Evolutionary conservation across 495 filamentous ascomycete genomes (phyloP), one percentile per base, ranked within the genome.

Genomic region (Hypoxylon lienhwacheense): DNA sequence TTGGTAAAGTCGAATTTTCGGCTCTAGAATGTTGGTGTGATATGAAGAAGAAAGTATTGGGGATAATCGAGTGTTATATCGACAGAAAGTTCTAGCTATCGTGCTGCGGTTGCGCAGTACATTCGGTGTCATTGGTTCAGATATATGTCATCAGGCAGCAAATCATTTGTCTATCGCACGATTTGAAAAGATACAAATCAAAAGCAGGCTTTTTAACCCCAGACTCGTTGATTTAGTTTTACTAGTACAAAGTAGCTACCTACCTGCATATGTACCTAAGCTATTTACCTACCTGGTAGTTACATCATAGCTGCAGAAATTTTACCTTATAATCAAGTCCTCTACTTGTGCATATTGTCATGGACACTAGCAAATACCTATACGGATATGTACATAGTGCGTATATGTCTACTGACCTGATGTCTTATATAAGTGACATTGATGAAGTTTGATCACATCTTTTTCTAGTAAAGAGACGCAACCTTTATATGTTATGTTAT

Each of bases 281-380:
- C 24, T 26, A 26, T 26, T n/a, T n/a, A n/a, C n/a, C n/a, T n/a
- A n/a, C n/a, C n/a, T n/a, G n/a, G 24, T 26, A 59, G 17, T 61
- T 55, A 61, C 57, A 52, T 61, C 57, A 61, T 59, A 60, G 49
- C 39, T 32, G 6, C 35, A 21, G n/a, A 44, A 8, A 5, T 41
- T 10, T 5, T 26, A 26, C 24, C 4, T 26, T 52, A 52, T 31
- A 52, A n/a, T 15, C 12, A 52, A 42, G 6, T 41, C 10, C 41
- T 35, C 41, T 29, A 8, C 49, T 40, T 25, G 12, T 47, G 36
- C 43, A 52, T 53, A 47, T 39, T 24, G 11, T 12, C 32, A 14
- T 15, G 8, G 5, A 12, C 7, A 25, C 36, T n/a, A 41, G 2
- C 11, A 19, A 8, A 6, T 0, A 5, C 2, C 32, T 5, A 34